A percentile compares a stretch with the other conserved stretches of the same genome.
These are phyloP conservation scores for Elasticomyces elasticus DNA, from an alignment of 495 filamentous ascomycete genomes.

Conservation along the genomic window DNA sequence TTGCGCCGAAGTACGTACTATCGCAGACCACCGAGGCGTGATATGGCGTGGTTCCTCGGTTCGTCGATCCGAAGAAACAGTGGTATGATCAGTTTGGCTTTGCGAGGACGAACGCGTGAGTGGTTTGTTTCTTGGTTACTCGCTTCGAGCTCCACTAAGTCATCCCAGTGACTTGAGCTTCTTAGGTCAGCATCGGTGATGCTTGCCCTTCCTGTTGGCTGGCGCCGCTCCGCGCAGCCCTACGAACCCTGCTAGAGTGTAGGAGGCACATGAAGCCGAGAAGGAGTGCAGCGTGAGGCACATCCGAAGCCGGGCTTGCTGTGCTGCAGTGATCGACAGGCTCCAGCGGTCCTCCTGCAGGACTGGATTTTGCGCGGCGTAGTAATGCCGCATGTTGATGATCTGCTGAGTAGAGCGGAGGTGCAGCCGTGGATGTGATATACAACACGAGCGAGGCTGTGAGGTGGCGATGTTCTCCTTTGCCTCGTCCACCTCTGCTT, in stretches of 20 bases:
- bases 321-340: background rate
- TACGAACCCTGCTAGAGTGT: background rate
- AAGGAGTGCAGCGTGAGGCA: background rate
- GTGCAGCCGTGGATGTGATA: too few relatives aligned
- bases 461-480: too few relatives aligned
- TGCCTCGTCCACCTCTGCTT: background rate
- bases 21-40: too few relatives aligned
- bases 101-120: too few relatives aligned
- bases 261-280: background rate
- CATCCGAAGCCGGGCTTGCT: too few relatives aligned
- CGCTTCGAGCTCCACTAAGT: background rate
- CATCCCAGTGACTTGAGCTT: background rate
- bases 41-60: background rate
- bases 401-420: too few relatives aligned
- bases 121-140: background rate
- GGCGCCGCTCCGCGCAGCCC: too few relatives aligned
- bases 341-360: too few relatives aligned
- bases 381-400: too few relatives aligned
- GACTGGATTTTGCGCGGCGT: too few relatives aligned
- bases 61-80: background rate
- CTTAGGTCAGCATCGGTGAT: background rate
- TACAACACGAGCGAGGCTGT: too few relatives aligned
- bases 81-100: background rate
- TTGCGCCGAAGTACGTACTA: too few relatives aligned
- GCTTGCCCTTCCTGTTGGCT: background rate